Percentiles rank a stretch among this genome's conserved stretches.
phyloP scores from a whole-genome alignment of 805 yeast genomes.

The Ogataea siamensis region DNA sequence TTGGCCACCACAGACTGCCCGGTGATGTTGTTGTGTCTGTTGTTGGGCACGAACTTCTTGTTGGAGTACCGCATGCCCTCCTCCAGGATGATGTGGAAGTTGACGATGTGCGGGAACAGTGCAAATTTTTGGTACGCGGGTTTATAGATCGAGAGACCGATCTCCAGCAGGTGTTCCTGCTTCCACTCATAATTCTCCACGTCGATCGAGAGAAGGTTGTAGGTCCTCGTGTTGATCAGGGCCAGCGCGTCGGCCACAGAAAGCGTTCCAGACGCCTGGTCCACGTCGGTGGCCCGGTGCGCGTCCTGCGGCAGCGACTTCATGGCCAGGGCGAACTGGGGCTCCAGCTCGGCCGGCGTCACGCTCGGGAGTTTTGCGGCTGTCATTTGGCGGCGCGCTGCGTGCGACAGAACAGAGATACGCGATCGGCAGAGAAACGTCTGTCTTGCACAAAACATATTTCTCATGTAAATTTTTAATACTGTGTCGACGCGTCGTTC shows the following conservation, averaged over 20 bases:
- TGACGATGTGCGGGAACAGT: slow-evolving; percentile 32
- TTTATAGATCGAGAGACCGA: slow-evolving; percentile 32
- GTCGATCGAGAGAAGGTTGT: slow-evolving; percentile 29
- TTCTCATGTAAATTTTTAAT: not conserved
- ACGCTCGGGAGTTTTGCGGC: not conserved
- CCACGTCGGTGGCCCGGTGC: not conserved
- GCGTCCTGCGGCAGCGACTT: not conserved
- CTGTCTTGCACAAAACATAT: not conserved
- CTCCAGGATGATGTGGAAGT: slow-evolving; percentile 28
- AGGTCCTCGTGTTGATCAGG: slow-evolving; percentile 21
- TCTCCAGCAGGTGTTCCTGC: slow-evolving; percentile 25
- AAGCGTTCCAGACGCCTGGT: not conserved
- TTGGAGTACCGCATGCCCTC: slow-evolving; percentile 24
- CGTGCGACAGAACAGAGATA: no score
- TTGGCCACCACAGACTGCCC: slow-evolving; percentile 28
- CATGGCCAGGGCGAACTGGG: not conserved
- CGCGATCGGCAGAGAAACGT: no score
- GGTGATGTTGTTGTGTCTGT: slow-evolving; percentile 27
- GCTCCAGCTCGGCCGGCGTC: not conserved
- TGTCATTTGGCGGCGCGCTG: no score
- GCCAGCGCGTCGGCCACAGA: slow-evolving; percentile 27
- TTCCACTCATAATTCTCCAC: slow-evolving; percentile 23
- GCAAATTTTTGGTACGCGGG: slow-evolving; percentile 30
- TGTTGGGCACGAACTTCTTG: slow-evolving; percentile 29
- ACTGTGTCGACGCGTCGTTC: slow-evolving; percentile 5